Evolutionary conservation across 441 rosid genomes (phyloP).

Genomic region (Pelargonium australe): DNA sequence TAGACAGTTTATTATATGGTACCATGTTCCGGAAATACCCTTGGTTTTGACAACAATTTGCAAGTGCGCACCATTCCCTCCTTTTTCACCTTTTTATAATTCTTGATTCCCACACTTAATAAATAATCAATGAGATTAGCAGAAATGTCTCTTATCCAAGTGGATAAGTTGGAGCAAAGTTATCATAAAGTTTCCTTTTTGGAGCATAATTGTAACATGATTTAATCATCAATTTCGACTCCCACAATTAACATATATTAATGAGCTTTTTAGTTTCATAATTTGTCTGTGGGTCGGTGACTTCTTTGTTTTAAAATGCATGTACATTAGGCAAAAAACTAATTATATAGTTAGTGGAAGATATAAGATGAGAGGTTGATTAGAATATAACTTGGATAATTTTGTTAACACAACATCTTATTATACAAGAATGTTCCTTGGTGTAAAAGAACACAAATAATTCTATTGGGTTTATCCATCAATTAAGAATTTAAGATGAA

Average conservation of each 20-base stretch:
- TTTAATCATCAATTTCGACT: not conserved
- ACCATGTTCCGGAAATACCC: slow-evolving; percentile 15
- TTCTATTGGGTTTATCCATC: not conserved
- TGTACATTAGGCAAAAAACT: not conserved
- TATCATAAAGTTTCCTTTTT: not conserved
- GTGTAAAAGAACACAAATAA: not conserved
- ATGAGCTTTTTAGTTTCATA: not conserved
- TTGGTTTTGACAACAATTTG: slow-evolving; percentile 8
- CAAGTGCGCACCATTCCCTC: slow-evolving; percentile 4
- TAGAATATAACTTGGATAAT: slow-evolving; percentile 14
- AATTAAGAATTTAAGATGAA: not conserved
- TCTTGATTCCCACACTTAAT: not conserved
- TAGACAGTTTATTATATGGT: slow-evolving; percentile 27
- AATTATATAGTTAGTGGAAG: slow-evolving; percentile 12
- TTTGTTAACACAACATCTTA: not conserved
- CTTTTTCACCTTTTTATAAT: not conserved
- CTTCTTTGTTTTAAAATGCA: not conserved
- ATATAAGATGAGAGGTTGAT: not conserved
- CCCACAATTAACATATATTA: not conserved
- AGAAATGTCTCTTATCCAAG: not conserved
- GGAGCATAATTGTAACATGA: not conserved
- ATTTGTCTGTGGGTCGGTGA: not conserved
- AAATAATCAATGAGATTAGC: not conserved
- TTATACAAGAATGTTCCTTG: slow-evolving; percentile 1
- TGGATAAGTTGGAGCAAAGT: not conserved